Evolutionary conservation across 1,139 yeast species (phyloP).

Genomic region (Hansenula anomala): DNA sequence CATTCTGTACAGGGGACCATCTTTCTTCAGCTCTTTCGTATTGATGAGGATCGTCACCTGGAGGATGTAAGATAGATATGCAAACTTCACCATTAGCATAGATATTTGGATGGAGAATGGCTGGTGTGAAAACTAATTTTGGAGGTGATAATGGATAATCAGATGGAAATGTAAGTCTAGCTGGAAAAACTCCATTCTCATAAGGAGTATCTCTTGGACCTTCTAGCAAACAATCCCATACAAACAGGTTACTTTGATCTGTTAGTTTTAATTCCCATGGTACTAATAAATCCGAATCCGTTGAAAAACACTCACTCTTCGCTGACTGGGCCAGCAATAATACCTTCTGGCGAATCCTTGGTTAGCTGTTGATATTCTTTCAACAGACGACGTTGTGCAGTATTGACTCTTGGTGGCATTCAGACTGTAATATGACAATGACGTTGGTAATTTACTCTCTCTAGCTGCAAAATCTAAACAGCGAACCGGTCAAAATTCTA

Average conservation of each 20-base stretch:
- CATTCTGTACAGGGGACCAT: conserved; percentile 97
- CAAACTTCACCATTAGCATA: conserved; percentile 95
- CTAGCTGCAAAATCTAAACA: too few relatives aligned
- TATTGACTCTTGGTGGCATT: conserved; percentile 39
- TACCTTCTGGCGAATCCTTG: conserved; percentile 90
- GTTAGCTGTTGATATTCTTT: conserved; percentile 86
- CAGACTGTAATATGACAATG: too few relatives aligned
- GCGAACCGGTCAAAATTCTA: too few relatives aligned
- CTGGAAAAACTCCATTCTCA: conserved; percentile 91
- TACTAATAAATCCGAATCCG: background rate
- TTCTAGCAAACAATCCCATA: conserved; percentile 88
- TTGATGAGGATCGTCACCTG: conserved; percentile 96
- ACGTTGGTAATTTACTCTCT: too few relatives aligned
- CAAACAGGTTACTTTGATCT: conserved; percentile 48
- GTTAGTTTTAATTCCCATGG: background rate
- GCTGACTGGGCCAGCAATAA: conserved; percentile 83
- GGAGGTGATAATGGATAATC: conserved; percentile 97
- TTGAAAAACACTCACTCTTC: conserved; percentile 42
- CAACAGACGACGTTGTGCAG: conserved; percentile 82
- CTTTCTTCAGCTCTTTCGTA: conserved; percentile 94
- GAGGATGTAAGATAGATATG: conserved; percentile 89
- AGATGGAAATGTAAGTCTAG: conserved; percentile 71
- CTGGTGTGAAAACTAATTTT: conserved; percentile 72
- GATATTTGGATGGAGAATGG: conserved; percentile 87
- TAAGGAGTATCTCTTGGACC: conserved; percentile 95